Evolutionary conservation across 1,284 basidiomycete genomes (phyloP), one percentile per base, ranked within the genome.

Genomic region (Sanghuangporus baumii): DNA sequence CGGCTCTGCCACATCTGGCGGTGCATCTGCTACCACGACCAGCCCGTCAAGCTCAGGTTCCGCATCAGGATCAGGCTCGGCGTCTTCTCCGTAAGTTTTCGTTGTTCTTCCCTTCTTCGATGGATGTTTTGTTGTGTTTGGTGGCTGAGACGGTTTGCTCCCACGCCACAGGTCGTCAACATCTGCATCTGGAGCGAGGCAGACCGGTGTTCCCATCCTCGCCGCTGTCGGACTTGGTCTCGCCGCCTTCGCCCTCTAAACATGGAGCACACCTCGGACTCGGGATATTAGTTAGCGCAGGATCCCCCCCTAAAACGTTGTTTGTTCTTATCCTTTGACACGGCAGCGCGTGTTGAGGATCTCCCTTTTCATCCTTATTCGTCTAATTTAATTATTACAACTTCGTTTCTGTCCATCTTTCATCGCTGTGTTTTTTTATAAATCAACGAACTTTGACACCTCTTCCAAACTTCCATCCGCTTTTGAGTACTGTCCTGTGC

Each of bases 181-280:
- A 36, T 36, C 26, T 14, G 61, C 11, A 36, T 36, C 26, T 14
- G 61, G 68, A 16, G 77, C 77, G 12, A 62, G 68, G 9, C 37
- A 72, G 54, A 69, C 71, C 68, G 70, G 71, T 52, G 70, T 71
- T 67, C 79, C 74, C 69, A 69, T 75, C 36, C 41, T 79, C 59
- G 72, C 75, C 6, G 71, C 78, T 40, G 77, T 72, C 31, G 80
- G 77, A 54, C 68, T 79, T 46, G 77, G 76, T 59, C 67, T 79
- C 60, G 74, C 74, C 18, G 78, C 75, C 16, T 67, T 81, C 64
- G 73, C 69, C 40, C 74, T 80, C 66, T 81, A 74, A 69, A 16
- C 20, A 18, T 6, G 16, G 16, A 14, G 26, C 5, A n/a, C 16
- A 7, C 20, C 16, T 46, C 43, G 12, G 11, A n/a, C 43, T 18